Base-by-base conservation (phyloP, 371 early-diverging fungal species). In the Nematocida sp. region DNA sequence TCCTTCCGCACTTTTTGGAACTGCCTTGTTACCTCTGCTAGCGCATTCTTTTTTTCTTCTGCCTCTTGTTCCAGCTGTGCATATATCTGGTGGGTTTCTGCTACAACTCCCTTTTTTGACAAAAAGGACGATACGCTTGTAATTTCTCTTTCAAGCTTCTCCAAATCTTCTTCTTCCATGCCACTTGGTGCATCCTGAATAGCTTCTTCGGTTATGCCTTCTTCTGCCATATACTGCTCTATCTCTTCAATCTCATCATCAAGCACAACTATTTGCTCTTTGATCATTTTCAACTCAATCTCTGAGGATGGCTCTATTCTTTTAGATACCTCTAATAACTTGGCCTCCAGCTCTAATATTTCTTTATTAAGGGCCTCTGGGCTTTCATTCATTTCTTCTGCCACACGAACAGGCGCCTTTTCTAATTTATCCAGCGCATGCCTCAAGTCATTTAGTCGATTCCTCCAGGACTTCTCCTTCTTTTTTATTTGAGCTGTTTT, bases 1-100 rank as follows among this genome's bases (percentile, higher is more conserved):
- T 93, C 89, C 73, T 91, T 90, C 84, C 92, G 93, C 42, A 97
- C 90, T 3, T 86, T 84, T 27, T 90, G 89, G 84, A 96, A 96
- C 50, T 86, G 86, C 47, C n/a, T 67, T 0, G 33, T 20, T 13
- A 56, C 61, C 45, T 78, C 57, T 4, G 20, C 15, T 4, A 78
- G 54, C 50, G 3, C 27, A 40, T 60, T 25, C 56, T 60, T 69
- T 20, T 18, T 50, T 46, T 66, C 72, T 67, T 54, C 67, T 55
- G 56, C 60, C 25, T 76, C 81, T 15, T 54, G 44, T 20, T 64
- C 69, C 46, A 39, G 11, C 42, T 42, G 54, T 39, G 13, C 45
- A 39, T 66, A 58, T 20, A 62, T 42, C 33, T 74, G 23, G 3
- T 83, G 55, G 62, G 40, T 50, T 52, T 70, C 62, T 40, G 42